Evolutionary conservation across 768 basidiomycete species (phyloP).

Genomic region (Mycena sanguinolenta): DNA sequence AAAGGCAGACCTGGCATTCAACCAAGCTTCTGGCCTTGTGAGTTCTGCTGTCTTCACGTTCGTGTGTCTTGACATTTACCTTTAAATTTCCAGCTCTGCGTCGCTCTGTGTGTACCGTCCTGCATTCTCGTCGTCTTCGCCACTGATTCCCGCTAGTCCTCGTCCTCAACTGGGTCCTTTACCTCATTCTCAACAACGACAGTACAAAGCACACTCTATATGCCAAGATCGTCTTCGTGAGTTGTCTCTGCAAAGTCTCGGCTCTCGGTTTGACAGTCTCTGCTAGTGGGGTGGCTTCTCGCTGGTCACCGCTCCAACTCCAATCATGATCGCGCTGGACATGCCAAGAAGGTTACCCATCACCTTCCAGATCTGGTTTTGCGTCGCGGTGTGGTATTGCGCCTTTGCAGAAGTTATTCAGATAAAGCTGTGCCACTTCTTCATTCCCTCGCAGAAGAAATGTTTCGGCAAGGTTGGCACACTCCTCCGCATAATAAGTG

Average conservation of each 20-base stretch:
- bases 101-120: slow-evolving; percentile 35
- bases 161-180: slow-evolving; percentile 49
- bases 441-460: slow-evolving; percentile 7
- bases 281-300: slow-evolving; percentile 34
- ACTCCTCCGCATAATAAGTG: not conserved
- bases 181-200: slow-evolving; percentile 38
- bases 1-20: slow-evolving; percentile 40
- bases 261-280: not conserved
- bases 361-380: slow-evolving; percentile 46
- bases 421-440: slow-evolving; percentile 34
- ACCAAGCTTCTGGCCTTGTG: slow-evolving; percentile 39
- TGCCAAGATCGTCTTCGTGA: slow-evolving; percentile 29
- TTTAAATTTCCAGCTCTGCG: slow-evolving; percentile 20
- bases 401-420: slow-evolving; percentile 35
- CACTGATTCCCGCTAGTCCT: slow-evolving; percentile 27
- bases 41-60: not conserved
- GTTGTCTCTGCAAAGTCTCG: not conserved
- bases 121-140: not conserved
- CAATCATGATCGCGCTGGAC: slow-evolving; percentile 47
- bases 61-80: not conserved
- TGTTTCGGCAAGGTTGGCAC: slow-evolving; percentile 31
- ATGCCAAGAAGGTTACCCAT: slow-evolving; percentile 40
- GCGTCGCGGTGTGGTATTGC: slow-evolving; percentile 41
- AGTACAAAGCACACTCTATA: slow-evolving; percentile 31
- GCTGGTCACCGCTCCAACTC: slow-evolving; percentile 36